A percentile compares a stretch with the other conserved stretches of the same genome.
Conservation (phyloP, 768 basidiomycete genomes). For the Xerocomus spinulosus region DNA sequence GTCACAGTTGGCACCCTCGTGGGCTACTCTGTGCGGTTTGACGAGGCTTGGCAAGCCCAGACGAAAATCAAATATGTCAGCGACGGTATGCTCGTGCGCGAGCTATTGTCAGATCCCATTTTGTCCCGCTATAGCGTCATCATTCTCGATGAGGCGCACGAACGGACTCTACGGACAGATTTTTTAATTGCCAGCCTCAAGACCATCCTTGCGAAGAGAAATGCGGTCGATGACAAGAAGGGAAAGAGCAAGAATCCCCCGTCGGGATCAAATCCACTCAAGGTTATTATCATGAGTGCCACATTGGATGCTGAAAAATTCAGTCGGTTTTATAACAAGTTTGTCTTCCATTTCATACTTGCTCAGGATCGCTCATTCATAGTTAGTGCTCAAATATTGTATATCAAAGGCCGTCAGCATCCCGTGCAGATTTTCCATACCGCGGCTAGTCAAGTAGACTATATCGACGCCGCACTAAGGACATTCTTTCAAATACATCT, state of each 20-base stretch:
- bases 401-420: constrained; percentile 91
- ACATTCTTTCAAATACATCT: constrained; percentile 94
- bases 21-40: constrained; percentile 95
- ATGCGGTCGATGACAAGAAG: constrained; percentile 43
- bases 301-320: constrained; percentile 96
- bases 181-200: constrained; percentile 89
- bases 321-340: constrained; percentile 83
- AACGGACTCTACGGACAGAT: constrained; percentile 91
- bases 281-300: constrained; percentile 95
- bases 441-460: constrained; percentile 69
- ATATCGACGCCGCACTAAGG: constrained; percentile 82
- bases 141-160: constrained; percentile 96
- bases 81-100: constrained; percentile 95
- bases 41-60: constrained; percentile 64
- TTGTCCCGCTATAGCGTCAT: constrained; percentile 82
- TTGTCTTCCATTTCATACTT: constrained; percentile 25
- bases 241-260: constrained; percentile 37
- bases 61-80: constrained; percentile 96
- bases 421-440: constrained; percentile 84
- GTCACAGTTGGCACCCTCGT: constrained; percentile 69
- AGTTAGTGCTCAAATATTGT: constrained; percentile 77
- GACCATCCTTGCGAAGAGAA: constrained; percentile 66
- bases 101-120: constrained; percentile 74
- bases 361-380: constrained; percentile 3
- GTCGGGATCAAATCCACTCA: constrained; percentile 58